phyloP scores from a whole-genome alignment of 257 asterid species.

The Thymus mandschuricus region DNA sequence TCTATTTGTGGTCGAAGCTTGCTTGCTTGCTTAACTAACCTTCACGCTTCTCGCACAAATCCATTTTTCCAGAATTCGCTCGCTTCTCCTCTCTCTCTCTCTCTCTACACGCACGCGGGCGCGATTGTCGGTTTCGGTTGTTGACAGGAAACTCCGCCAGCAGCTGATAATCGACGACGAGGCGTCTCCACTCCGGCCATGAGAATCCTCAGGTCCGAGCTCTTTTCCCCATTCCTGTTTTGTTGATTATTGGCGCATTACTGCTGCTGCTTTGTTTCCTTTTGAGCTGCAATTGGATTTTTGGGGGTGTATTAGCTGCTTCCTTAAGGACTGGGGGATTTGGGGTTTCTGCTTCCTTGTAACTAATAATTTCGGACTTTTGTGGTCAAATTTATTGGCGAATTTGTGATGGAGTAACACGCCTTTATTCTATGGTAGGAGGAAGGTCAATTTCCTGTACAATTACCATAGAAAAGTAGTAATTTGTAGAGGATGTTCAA shows the following conservation, averaged over 20 bases:
- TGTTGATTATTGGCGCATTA: neutral
- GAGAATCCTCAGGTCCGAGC: conserved; percentile 15
- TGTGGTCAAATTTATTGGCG: neutral
- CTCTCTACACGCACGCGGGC: neutral
- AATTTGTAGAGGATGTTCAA: neutral
- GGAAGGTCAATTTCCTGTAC: neutral
- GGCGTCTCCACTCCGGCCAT: conserved; percentile 1
- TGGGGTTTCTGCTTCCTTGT: conserved; percentile 5
- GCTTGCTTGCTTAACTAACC: no score
- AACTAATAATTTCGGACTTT: neutral
- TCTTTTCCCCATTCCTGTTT: neutral
- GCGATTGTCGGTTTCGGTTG: neutral
- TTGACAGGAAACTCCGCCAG: conserved; percentile 4
- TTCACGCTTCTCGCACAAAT: neutral
- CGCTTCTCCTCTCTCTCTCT: neutral
- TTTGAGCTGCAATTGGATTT: neutral
- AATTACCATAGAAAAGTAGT: neutral
- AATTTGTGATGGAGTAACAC: conserved; percentile 20
- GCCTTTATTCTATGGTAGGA: neutral
- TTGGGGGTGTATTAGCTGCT: neutral
- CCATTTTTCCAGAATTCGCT: neutral
- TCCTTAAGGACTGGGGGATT: neutral
- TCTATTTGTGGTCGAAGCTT: conserved; percentile 21
- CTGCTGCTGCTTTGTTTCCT: neutral
- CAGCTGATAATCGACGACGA: conserved; percentile 17